Conservation (phyloP, 129 eudicot species). For the Helianthus annuus region HanXRQr2.0-SUNRISE NC_035435.2:148739324-148739823, state of each 20-base stretch:
- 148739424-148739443: no score
- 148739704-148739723: constrained; percentile 98
- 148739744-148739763: constrained; percentile 72
- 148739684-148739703: constrained; percentile 99
- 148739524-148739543: neutral
- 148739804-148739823: constrained; percentile 23
- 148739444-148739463: no score
- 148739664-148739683: constrained; percentile 98
- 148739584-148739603: constrained; percentile 99
- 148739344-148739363: no score
- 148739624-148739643: constrained; percentile 98
- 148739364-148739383: no score
- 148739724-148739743: constrained; percentile 96
- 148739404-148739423: no score
- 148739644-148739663: constrained; percentile 97
- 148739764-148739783: neutral
- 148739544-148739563: constrained; percentile 47
- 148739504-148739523: neutral
- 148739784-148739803: constrained; percentile 2
- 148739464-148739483: no score
- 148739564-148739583: constrained; percentile 97
- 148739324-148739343: no score
- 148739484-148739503: neutral
- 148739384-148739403: no score
- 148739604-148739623: constrained; percentile 98